A percentile compares a stretch with the other conserved stretches of the same genome.
phyloP scores from a whole-genome alignment of 2,329 filamentous ascomycete genomes.

The Karstenula rhodostoma region DNA sequence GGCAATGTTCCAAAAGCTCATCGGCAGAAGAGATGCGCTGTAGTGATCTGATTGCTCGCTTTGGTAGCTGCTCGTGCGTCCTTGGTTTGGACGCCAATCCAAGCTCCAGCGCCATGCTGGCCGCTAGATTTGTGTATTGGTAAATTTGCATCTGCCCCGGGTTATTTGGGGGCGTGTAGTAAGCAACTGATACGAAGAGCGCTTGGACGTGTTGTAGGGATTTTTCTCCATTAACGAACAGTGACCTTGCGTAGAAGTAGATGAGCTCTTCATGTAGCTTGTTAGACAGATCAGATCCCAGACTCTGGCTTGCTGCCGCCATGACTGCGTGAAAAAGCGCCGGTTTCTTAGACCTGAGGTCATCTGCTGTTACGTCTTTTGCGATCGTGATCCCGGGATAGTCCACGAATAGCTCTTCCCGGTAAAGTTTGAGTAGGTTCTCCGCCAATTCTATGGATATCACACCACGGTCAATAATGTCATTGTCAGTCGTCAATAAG shows the following conservation, averaged over 20 bases:
- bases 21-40: slow-evolving; percentile 46
- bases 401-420: slow-evolving; percentile 37
- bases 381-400: slow-evolving; percentile 42
- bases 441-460: slow-evolving; percentile 39
- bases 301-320: slow-evolving; percentile 46
- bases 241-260: slow-evolving; percentile 41
- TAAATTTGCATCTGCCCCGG: slow-evolving; percentile 46
- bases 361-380: slow-evolving; percentile 40
- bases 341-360: slow-evolving; percentile 42
- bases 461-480: slow-evolving; percentile 46
- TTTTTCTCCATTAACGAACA: slow-evolving; percentile 49
- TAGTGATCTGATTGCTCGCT: slow-evolving; percentile 40
- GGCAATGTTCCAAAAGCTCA: slow-evolving; percentile 46
- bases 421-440: slow-evolving; percentile 41
- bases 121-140: slow-evolving; percentile 46
- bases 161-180: slow-evolving; percentile 44
- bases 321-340: slow-evolving; percentile 48
- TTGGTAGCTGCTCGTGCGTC: slow-evolving; percentile 49
- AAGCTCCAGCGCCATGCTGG: slow-evolving; percentile 47
- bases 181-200: slow-evolving; percentile 44
- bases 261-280: slow-evolving; percentile 45
- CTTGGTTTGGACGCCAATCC: slow-evolving; percentile 47
- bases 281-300: slow-evolving; percentile 42
- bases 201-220: slow-evolving; percentile 47
- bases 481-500: slow-evolving; percentile 36